phyloP scores from a whole-genome alignment of 192 early-diverging fungal genomes.

The Chytriomyces sp. region DNA sequence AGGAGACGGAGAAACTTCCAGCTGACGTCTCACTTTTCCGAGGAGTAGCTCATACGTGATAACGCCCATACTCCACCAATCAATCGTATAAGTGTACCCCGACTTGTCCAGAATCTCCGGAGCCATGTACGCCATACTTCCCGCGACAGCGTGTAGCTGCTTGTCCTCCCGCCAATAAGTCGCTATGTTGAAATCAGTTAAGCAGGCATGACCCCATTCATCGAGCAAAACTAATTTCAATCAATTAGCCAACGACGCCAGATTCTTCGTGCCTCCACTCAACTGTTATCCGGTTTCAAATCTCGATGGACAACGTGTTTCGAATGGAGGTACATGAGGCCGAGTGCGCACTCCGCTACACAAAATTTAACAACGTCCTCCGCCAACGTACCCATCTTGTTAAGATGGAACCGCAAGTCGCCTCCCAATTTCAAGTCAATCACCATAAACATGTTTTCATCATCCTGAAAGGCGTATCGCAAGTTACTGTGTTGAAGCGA shows the following conservation, averaged over 20 bases:
- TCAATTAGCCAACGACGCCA: conserved; percentile 65
- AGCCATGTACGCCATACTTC: conserved; percentile 75
- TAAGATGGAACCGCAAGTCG: conserved; percentile 60
- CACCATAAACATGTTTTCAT: conserved; percentile 69
- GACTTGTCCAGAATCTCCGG: conserved; percentile 42
- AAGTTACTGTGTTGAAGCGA: conserved; percentile 48
- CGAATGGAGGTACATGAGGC: conserved; percentile 50
- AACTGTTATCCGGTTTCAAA: conserved; percentile 44
- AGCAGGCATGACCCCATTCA: conserved; percentile 49
- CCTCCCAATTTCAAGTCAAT: conserved; percentile 62
- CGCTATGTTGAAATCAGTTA: conserved; percentile 62
- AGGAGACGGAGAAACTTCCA: neutral
- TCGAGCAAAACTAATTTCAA: conserved; percentile 42
- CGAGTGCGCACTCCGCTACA: conserved; percentile 44
- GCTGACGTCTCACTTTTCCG: conserved; percentile 44
- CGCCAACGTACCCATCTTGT: conserved; percentile 34
- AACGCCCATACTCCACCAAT: conserved; percentile 96
- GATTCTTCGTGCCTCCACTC: conserved; percentile 68
- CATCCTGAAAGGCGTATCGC: conserved; percentile 65
- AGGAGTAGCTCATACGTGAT: conserved; percentile 87
- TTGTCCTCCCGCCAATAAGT: conserved; percentile 42
- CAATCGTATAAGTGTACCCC: conserved; percentile 82
- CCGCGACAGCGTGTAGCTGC: conserved; percentile 48
- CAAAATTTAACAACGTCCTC: conserved; percentile 49
- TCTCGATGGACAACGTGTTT: conserved; percentile 56